These are phyloP conservation scores for Gardenia jasminoides DNA, from an alignment of 257 asterid genomes.

Conservation along the genomic window DNA sequence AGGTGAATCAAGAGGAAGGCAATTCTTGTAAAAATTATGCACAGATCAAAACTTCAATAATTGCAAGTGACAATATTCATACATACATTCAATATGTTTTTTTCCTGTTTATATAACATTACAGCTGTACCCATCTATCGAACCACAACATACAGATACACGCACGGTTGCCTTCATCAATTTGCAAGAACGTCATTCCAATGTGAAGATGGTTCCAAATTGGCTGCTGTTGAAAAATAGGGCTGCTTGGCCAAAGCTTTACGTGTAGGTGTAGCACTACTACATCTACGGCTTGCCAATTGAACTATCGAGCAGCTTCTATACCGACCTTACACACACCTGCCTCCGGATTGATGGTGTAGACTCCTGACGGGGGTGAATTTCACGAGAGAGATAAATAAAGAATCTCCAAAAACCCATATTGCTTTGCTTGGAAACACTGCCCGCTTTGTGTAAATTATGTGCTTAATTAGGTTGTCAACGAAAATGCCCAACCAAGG, in stretches of 20 bases:
- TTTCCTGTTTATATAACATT: neutral
- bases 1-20: neutral
- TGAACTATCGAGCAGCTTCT: neutral
- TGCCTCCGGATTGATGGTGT: neutral
- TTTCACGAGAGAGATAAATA: neutral
- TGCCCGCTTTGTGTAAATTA: no score
- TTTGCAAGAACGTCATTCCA: neutral
- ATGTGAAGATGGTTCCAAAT: constrained; percentile 11
- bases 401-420: neutral
- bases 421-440: no score
- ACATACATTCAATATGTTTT: no score
- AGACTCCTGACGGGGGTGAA: neutral
- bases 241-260: constrained; percentile 6
- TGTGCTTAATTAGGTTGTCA: constrained; percentile 1
- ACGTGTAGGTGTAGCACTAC: constrained; percentile 6
- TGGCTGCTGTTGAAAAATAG: constrained; percentile 18
- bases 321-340: neutral
- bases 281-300: neutral
- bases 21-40: neutral
- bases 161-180: constrained; percentile 1
- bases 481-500: neutral
- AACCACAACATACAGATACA: no score
- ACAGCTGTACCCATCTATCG: neutral
- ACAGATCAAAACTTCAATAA: neutral
- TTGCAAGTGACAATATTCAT: neutral